Base-by-base conservation (phyloP, 164 flowering plant genomes). In the Umbilicus rupestris region DNA sequence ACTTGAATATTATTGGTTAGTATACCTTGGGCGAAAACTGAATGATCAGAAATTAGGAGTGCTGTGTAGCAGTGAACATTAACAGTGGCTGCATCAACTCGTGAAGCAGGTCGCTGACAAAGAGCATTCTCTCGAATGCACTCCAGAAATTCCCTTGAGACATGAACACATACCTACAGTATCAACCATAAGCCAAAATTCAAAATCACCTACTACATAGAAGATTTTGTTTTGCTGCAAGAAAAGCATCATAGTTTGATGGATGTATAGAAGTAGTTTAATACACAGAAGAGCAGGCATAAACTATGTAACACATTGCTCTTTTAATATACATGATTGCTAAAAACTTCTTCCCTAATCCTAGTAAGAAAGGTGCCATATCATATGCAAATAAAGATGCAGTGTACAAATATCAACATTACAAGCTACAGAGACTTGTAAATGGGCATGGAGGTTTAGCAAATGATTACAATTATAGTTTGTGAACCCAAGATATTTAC, bases 31-130 rank as follows among this genome's bases (percentile, higher is more conserved):
- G 85, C 75, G 31, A 94, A 89, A 55, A 85, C 41, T 19, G 96
- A 85, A 80, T 91, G 96, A 78, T 94, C 97, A 65, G 96, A 83
- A 31, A 94, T 78, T 24, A 94, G 80, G 69, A 89, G 88, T 46
- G 80, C 92, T 65, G 82, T 82, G 73, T 87, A 85, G 73, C 83
- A 72, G 49, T 64, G 62, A 24, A 72, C 72, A 70, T 86, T 79
- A 72, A 90, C 76, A 71, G 72, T 77, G 44, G 94, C 81, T 68
- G 90, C 91, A 75, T 84, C 79, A 76, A 90, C 81, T 66, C 97
- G 78, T 89, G 84, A 85, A 76, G 79, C 74, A 77, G 98, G 98
- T 39, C 96, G 90, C 66, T 79, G 78, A 66, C 63, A 64, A 52
- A 52, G 78, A 41, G 79, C 76, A 69, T 84, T 83, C 68, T 74